Percentiles rank a stretch among this genome's conserved stretches.
phyloP scores from a whole-genome alignment of 1,139 yeast species.

The Protomyces inouyei region DNA sequence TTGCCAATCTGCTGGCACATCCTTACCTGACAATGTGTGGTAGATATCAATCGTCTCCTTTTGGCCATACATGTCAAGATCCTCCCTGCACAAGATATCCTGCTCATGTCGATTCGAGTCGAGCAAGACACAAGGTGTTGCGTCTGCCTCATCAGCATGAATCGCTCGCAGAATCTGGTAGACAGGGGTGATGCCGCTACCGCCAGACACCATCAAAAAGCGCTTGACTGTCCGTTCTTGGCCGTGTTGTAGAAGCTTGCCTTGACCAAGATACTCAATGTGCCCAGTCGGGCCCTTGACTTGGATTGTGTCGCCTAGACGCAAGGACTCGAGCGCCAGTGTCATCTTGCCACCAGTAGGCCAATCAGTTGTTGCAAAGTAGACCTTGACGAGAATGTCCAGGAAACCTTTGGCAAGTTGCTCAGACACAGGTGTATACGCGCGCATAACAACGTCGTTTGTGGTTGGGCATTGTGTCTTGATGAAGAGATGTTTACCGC shows the following conservation, averaged over 20 bases:
- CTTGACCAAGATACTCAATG: conserved; percentile 84
- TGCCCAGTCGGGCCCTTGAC: conserved; percentile 58
- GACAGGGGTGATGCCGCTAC: conserved; percentile 66
- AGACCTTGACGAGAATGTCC: conserved; percentile 29
- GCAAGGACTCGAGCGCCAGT: conserved; percentile 52
- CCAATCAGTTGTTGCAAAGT: conserved; percentile 35
- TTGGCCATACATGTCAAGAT: conserved; percentile 66
- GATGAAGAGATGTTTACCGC: conserved; percentile 66
- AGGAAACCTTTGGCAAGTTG: conserved; percentile 30
- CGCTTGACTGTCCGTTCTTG: conserved; percentile 54
- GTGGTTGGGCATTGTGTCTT: conserved; percentile 31
- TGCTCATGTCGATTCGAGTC: conserved; percentile 73
- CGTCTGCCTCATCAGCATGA: conserved; percentile 68
- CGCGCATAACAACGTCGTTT: conserved; percentile 38
- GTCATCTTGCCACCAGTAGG: conserved; percentile 70
- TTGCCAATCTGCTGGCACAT: conserved; percentile 12
- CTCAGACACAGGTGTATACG: conserved; percentile 49
- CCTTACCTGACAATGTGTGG: conserved; percentile 30
- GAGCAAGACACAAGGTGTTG: conserved; percentile 71
- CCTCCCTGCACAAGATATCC: conserved; percentile 73
- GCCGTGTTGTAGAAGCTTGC: conserved; percentile 29
- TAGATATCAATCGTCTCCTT: conserved; percentile 36
- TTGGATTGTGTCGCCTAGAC: conserved; percentile 37
- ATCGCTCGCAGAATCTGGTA: conserved; percentile 74
- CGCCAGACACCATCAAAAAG: conserved; percentile 77